Evolutionary conservation across 2,329 filamentous ascomycete genomes (phyloP).

Genomic region (Aspergillus sp.): DNA sequence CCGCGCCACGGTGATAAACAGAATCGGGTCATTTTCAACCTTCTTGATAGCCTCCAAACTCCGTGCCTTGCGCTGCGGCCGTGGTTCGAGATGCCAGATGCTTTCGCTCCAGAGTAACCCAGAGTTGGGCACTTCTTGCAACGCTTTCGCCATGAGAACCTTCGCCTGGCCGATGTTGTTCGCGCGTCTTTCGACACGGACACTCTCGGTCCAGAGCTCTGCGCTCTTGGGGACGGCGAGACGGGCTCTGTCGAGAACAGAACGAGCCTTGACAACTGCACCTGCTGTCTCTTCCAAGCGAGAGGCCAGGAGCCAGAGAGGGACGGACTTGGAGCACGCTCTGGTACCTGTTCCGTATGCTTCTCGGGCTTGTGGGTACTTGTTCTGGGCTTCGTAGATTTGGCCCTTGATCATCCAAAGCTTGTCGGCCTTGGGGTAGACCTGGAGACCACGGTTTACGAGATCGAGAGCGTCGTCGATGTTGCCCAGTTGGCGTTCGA

Average conservation of each 20-base stretch:
- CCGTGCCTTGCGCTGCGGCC: constrained; percentile 86
- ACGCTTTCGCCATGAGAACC: constrained; percentile 83
- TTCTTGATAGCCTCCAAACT: constrained; percentile 94
- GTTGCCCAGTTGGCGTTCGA: constrained; percentile 78
- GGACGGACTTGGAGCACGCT: constrained; percentile 73
- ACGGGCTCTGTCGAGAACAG: constrained; percentile 83
- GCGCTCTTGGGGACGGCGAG: constrained; percentile 79
- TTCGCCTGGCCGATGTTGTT: constrained; percentile 79
- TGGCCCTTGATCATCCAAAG: constrained; percentile 99
- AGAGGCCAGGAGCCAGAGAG: constrained; percentile 83
- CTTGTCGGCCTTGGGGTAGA: constrained; percentile 80
- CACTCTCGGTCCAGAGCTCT: constrained; percentile 86
- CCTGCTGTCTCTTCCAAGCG: constrained; percentile 81
- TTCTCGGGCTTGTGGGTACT: constrained; percentile 77
- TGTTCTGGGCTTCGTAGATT: constrained; percentile 80
- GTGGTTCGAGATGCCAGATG: constrained; percentile 87
- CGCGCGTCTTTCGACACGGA: constrained; percentile 82
- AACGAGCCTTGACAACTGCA: constrained; percentile 82
- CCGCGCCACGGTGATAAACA: constrained; percentile 86
- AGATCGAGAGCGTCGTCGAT: constrained; percentile 77
- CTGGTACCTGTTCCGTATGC: constrained; percentile 84
- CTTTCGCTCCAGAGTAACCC: constrained; percentile 89
- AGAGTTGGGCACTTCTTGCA: constrained; percentile 83
- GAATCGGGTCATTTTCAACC: constrained; percentile 80
- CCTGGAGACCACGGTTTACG: constrained; percentile 74